Conservation (phyloP, 148 eudicot genomes). For the Bassia scoparia region DNA sequence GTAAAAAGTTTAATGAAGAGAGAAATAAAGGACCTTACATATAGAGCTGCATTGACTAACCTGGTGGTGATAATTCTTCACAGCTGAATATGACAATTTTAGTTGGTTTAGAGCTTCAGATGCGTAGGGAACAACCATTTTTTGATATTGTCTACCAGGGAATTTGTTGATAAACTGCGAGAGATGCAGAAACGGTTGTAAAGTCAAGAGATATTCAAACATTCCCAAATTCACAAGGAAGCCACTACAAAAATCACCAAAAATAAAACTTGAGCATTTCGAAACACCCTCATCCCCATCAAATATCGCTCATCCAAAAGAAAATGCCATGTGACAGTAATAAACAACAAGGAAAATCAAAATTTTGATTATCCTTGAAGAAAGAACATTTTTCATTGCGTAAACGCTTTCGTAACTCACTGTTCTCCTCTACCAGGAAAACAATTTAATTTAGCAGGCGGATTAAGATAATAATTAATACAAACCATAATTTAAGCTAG, state of each 20-base stretch:
- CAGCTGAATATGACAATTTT: conserved; percentile 35
- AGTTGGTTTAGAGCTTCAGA: conserved; percentile 40
- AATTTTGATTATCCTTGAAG: conserved; percentile 42
- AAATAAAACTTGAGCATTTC: no score
- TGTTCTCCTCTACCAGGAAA: conserved; percentile 48
- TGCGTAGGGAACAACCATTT: conserved; percentile 26
- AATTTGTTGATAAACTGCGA: conserved; percentile 44
- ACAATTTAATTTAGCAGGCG: conserved; percentile 12
- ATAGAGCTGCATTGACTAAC: conserved; percentile 29
- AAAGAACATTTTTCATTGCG: conserved; percentile 49
- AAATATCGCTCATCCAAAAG: background rate
- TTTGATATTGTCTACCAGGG: conserved; percentile 24
- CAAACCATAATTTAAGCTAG: conserved; percentile 12
- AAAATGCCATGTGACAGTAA: background rate
- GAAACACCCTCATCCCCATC: background rate
- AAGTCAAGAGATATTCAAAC: background rate
- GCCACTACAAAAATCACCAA: background rate
- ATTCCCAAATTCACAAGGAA: background rate
- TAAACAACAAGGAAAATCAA: background rate
- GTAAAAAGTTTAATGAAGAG: no score
- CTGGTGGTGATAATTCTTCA: conserved; percentile 70
- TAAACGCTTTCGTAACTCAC: conserved; percentile 36
- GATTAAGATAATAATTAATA: background rate
- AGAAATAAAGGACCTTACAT: background rate
- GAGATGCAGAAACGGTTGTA: conserved; percentile 6